Percentiles rank a stretch among this genome's conserved stretches.
Conservation (phyloP, 352 stramenopile genomes). For the Peronospora farinosa region DNA sequence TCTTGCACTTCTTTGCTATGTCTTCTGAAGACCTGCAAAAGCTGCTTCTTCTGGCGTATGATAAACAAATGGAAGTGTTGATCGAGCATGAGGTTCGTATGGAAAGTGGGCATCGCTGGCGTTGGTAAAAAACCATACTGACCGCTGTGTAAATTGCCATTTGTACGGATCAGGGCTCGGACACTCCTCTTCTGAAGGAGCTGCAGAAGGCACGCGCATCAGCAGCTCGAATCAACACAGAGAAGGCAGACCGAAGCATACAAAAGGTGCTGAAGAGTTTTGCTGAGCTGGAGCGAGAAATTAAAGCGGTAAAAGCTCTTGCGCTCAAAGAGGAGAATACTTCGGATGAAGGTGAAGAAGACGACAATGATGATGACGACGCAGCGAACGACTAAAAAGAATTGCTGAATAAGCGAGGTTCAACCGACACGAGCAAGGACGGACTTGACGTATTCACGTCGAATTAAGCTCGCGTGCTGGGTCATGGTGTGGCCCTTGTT, state of each 20-base stretch:
- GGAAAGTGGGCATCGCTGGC: not conserved
- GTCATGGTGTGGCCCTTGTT: conserved; percentile 30
- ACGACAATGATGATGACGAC: conserved; percentile 25
- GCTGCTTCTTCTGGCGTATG: conserved; percentile 69
- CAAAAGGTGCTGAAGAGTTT: conserved; percentile 68
- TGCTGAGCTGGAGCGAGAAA: conserved; percentile 60
- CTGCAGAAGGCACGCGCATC: conserved; percentile 46
- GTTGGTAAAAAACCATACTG: conserved; percentile 1
- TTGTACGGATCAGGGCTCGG: conserved; percentile 26
- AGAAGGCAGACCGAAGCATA: conserved; percentile 65
- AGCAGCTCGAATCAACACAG: conserved; percentile 47
- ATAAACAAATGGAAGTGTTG: conserved; percentile 80
- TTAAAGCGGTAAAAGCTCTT: conserved; percentile 61
- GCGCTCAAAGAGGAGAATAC: conserved; percentile 45
- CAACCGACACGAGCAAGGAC: conserved; percentile 69
- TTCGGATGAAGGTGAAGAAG: conserved; percentile 40
- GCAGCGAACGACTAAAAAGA: conserved; percentile 24
- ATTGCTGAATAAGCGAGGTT: conserved; percentile 25
- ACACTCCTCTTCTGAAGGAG: conserved; percentile 60
- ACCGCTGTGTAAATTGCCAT: conserved; percentile 6
- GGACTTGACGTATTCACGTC: conserved; percentile 82
- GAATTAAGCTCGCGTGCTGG: conserved; percentile 52
- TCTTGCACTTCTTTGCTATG: conserved; percentile 81
- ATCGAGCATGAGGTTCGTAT: conserved; percentile 58
- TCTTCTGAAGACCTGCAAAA: conserved; percentile 60